Evolutionary conservation across 2,329 filamentous ascomycete species (phyloP).

Genomic region (Beauveria rudraprayagi): DNA sequence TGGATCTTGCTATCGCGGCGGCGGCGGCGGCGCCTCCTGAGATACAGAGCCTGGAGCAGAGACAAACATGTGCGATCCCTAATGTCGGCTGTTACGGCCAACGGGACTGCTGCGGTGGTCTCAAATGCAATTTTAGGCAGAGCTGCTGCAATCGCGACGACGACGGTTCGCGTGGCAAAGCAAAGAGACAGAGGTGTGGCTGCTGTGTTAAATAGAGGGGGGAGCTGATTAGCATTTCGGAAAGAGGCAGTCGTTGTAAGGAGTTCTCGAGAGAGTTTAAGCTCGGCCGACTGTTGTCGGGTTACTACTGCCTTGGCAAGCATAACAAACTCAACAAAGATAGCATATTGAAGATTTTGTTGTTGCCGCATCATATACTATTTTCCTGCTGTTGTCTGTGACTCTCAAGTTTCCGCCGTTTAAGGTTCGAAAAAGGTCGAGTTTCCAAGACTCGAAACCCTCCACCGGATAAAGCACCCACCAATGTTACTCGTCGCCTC

Average conservation of each 20-base stretch:
- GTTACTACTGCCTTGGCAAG: background rate
- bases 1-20: background rate
- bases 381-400: too few species aligned
- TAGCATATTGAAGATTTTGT: background rate
- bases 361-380: too few species aligned
- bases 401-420: background rate
- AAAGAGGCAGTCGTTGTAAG: too few species aligned
- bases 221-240: too few species aligned
- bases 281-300: too few species aligned
- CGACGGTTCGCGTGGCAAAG: too few species aligned
- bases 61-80: background rate
- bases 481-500: background rate
- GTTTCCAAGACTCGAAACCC: background rate
- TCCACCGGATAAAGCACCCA: constrained; percentile 1
- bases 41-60: background rate
- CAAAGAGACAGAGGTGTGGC: too few species aligned
- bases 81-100: background rate
- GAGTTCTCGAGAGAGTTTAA: too few species aligned
- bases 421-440: background rate
- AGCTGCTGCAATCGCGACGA: too few species aligned
- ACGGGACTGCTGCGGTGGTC: constrained; percentile 6
- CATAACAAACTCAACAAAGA: background rate
- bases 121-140: too few species aligned
- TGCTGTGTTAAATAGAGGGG: too few species aligned
- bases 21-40: background rate